phyloP scores from a whole-genome alignment of 768 basidiomycete species.

The Boletus huronensis region DNA sequence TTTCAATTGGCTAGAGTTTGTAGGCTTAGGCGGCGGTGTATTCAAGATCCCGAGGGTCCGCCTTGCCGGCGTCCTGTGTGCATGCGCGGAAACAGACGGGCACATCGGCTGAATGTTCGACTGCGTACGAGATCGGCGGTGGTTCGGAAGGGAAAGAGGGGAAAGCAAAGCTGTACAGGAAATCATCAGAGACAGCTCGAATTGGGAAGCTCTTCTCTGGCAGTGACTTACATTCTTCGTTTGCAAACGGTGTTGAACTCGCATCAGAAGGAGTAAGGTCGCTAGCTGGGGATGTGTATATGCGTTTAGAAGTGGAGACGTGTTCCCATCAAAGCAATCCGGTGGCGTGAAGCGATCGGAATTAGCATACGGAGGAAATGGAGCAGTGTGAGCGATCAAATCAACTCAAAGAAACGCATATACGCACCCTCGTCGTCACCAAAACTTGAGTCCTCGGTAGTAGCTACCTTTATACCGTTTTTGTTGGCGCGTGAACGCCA shows the following conservation, averaged over 20 bases:
- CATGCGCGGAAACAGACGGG: slow-evolving; percentile 22
- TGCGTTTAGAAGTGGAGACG: slow-evolving; percentile 16
- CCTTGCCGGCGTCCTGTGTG: slow-evolving; percentile 32
- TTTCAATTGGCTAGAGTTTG: slow-evolving; percentile 52
- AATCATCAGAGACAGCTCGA: slow-evolving; percentile 20
- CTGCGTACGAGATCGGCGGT: slow-evolving; percentile 57
- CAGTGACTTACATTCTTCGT: slow-evolving; percentile 46
- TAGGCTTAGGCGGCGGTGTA: slow-evolving; percentile 67
- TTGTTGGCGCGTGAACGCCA: slow-evolving; percentile 72
- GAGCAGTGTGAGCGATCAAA: slow-evolving; percentile 16
- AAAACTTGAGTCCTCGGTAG: slow-evolving; percentile 36
- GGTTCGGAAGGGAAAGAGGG: slow-evolving; percentile 53
- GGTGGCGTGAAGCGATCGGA: slow-evolving; percentile 6
- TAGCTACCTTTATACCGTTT: slow-evolving; percentile 65
- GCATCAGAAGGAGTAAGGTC: slow-evolving; percentile 47
- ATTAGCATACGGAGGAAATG: not conserved
- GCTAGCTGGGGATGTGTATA: slow-evolving; percentile 49
- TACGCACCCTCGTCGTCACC: slow-evolving; percentile 49
- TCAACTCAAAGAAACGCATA: slow-evolving; percentile 17
- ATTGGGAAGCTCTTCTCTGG: slow-evolving; percentile 13
- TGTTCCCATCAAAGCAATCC: slow-evolving; percentile 1
- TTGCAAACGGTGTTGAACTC: slow-evolving; percentile 45
- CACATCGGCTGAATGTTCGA: slow-evolving; percentile 44
- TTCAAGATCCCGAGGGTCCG: slow-evolving; percentile 38
- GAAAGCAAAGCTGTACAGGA: slow-evolving; percentile 48